Evolutionary conservation across 768 basidiomycete species (phyloP).

Genomic region (Leccinum subgranulosum): DNA sequence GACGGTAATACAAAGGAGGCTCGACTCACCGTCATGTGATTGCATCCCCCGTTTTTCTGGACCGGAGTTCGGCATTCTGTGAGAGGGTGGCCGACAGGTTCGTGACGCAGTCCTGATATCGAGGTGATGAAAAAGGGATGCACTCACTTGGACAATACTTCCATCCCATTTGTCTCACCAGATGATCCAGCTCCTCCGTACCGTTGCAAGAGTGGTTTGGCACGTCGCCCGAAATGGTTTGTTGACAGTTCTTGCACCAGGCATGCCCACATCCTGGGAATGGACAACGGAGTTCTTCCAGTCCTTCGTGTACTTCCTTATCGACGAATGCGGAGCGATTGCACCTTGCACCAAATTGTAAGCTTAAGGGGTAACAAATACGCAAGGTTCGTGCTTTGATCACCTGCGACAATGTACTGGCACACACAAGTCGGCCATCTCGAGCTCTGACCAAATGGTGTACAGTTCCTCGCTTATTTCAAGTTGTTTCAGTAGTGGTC

Average conservation of each 20-base stretch:
- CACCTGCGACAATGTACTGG: constrained; percentile 50
- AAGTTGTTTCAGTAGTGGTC: constrained; percentile 34
- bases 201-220: constrained; percentile 57
- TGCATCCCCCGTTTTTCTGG: constrained; percentile 52
- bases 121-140: not conserved
- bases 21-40: constrained; percentile 55
- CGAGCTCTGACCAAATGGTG: constrained; percentile 41
- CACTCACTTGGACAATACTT: constrained; percentile 56
- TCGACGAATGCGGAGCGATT: constrained; percentile 47
- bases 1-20: not conserved
- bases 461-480: constrained; percentile 43
- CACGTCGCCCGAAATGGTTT: constrained; percentile 29
- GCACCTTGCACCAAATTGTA: constrained; percentile 41
- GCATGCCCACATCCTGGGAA: constrained; percentile 43
- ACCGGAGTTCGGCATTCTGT: constrained; percentile 45
- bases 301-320: constrained; percentile 41
- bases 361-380: not conserved
- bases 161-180: constrained; percentile 55
- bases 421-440: constrained; percentile 40
- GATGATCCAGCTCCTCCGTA: constrained; percentile 45
- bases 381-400: not conserved
- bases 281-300: constrained; percentile 47
- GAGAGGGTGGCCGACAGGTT: not conserved
- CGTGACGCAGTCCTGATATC: not conserved
- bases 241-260: constrained; percentile 63